phyloP scores from a whole-genome alignment of 139 green algal genomes.

The Helicosporidium sp. region DNA sequence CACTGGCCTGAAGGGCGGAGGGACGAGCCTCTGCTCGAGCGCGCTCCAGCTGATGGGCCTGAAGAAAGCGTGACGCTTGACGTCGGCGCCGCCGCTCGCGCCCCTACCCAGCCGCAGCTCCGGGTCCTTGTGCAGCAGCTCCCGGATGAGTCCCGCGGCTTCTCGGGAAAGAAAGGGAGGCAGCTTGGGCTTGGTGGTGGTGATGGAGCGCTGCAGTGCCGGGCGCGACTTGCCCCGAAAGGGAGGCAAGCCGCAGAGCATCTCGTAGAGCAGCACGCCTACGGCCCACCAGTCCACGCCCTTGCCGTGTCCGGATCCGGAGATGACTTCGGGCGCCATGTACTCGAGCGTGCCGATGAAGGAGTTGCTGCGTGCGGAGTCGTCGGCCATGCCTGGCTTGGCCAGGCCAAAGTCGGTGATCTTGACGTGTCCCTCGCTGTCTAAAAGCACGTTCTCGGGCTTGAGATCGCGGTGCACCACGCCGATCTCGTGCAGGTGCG shows the following conservation, averaged over 20 bases:
- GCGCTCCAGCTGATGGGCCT: not conserved
- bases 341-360: constrained; percentile 92
- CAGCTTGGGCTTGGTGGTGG: constrained; percentile 55
- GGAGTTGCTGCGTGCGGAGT: constrained; percentile 52
- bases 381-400: constrained; percentile 53
- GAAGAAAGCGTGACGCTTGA: constrained; percentile 18
- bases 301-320: constrained; percentile 61
- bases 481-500: constrained; percentile 69
- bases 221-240: constrained; percentile 68
- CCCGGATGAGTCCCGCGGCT: constrained; percentile 35
- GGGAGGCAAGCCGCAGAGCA: constrained; percentile 78
- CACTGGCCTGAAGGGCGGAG: constrained; percentile 63
- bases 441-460: constrained; percentile 88
- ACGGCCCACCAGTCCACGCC: constrained; percentile 91
- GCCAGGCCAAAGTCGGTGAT: constrained; percentile 72
- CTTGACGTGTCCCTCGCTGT: constrained; percentile 75
- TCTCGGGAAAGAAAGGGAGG: too few species aligned
- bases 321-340: constrained; percentile 69
- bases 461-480: constrained; percentile 63
- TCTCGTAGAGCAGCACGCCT: constrained; percentile 91
- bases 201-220: constrained; percentile 74
- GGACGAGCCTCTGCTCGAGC: constrained; percentile 42
- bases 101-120: constrained; percentile 62
- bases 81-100: constrained; percentile 28
- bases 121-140: constrained; percentile 63